phyloP scores from a whole-genome alignment of 768 basidiomycete genomes.

The Russula virescens region DNA sequence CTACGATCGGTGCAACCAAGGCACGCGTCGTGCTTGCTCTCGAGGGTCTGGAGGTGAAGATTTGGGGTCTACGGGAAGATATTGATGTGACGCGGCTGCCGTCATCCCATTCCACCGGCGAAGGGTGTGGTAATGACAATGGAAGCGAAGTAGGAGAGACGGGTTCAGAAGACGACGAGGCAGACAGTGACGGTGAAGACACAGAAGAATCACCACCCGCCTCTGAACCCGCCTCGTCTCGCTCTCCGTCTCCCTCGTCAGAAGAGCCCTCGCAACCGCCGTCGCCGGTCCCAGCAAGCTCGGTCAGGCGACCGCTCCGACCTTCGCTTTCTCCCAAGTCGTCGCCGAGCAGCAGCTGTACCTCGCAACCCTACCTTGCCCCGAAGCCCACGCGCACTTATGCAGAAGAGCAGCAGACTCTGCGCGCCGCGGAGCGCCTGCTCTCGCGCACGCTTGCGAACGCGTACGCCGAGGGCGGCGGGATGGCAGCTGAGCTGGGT shows the following conservation, averaged over 20 bases:
- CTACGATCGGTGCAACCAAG: conserved; percentile 55
- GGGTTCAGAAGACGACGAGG: conserved; percentile 11
- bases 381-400: conserved; percentile 19
- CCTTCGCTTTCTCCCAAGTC: conserved; percentile 17
- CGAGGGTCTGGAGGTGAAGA: conserved; percentile 53
- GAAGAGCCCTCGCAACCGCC: conserved; percentile 11
- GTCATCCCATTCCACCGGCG: conserved; percentile 2
- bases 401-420: conserved; percentile 33
- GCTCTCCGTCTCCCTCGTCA: conserved; percentile 28
- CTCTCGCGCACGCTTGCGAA: conserved; percentile 42
- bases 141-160: conserved; percentile 10
- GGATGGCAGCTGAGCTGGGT: conserved; percentile 41
- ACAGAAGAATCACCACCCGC: conserved; percentile 6
- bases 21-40: conserved; percentile 57
- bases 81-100: not conserved
- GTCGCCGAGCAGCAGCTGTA: conserved; percentile 6
- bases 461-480: conserved; percentile 40
- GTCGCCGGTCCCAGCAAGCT: conserved; percentile 7
- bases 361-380: conserved; percentile 5
- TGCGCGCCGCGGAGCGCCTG: conserved; percentile 36
- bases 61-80: conserved; percentile 27
- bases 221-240: conserved; percentile 29
- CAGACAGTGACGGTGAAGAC: conserved; percentile 12
- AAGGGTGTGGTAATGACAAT: conserved; percentile 17
- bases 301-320: conserved; percentile 18